phyloP scores from a whole-genome alignment of 805 yeast genomes.

The Saturnispora hagleri region DNA sequence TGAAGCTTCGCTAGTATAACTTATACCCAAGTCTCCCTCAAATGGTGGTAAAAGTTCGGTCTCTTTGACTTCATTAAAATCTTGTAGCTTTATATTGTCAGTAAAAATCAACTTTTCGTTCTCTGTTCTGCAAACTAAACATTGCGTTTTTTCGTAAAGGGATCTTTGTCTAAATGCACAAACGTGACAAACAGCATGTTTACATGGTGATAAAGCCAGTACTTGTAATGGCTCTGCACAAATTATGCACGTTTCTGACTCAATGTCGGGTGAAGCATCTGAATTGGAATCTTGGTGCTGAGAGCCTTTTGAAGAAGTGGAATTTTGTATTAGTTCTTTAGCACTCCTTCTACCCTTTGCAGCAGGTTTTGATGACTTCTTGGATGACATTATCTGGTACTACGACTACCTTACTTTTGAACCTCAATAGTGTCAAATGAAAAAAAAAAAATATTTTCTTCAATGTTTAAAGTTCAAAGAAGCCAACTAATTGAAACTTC shows the following conservation, averaged over 20 bases:
- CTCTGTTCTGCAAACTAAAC: slow-evolving; percentile 80
- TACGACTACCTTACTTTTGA: not conserved
- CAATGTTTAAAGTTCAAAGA: not conserved
- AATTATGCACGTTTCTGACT: slow-evolving; percentile 48
- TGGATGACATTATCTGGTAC: not conserved
- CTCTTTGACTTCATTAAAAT: slow-evolving; percentile 18
- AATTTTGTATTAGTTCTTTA: not conserved
- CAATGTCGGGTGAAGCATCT: slow-evolving; percentile 1
- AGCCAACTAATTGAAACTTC: not conserved
- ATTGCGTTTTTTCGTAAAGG: slow-evolving; percentile 58
- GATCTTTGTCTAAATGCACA: slow-evolving; percentile 83
- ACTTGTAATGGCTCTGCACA: slow-evolving; percentile 68
- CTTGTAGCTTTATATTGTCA: slow-evolving; percentile 34
- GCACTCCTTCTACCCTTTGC: not conserved
- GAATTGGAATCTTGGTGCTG: not conserved
- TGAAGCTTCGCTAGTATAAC: slow-evolving; percentile 49
- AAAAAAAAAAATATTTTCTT: not conserved
- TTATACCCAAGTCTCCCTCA: slow-evolving; percentile 42
- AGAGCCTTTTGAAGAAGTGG: not conserved
- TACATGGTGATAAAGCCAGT: slow-evolving; percentile 72
- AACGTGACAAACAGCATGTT: slow-evolving; percentile 72
- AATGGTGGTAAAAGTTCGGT: slow-evolving; percentile 3
- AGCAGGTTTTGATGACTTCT: not conserved
- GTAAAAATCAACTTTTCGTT: slow-evolving; percentile 50
- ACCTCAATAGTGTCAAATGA: not conserved